Base-by-base conservation (phyloP, 768 basidiomycete species). In the Trametes coccinea region DNA sequence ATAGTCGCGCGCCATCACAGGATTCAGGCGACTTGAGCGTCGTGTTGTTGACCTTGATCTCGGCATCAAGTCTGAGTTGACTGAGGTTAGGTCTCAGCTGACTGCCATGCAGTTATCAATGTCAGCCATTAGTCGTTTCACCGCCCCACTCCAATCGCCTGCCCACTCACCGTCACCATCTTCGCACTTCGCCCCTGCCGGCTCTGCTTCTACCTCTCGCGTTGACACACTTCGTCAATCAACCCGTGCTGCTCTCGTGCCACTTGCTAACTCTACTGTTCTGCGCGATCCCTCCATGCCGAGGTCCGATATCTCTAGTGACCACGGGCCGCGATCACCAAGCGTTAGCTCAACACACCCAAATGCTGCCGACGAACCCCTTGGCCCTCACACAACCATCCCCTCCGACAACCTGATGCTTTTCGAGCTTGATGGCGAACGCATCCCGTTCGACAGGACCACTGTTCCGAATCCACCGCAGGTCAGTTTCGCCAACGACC, bases 401-500 rank as follows among this genome's bases (percentile, higher is more conserved):
- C 46, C 43, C 1, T 31, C 50, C 0, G 37, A 61, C 41, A 16
- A 62, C 34, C 16, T 45, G n/a, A 17, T 52, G 30, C 8, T 29
- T 27, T 43, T 67, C n/a, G 44, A 49, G 9, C 47, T 67, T 13
- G 57, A 57, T 22, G 63, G 54, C 29, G 47, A 40, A 2, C 4
- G 1, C 22, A 9, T 62, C 22, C 14, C 45, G 1, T 65, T 56
- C 41, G 53, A 59, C 55, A 55, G 30, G 43, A 40, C 17, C 0
- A 17, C 40, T 0, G 48, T 68, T 0, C 64, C 61, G 1, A 46
- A 65, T 30, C 64, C 59, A 5, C 67, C 67, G 0, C 22, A 22
- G 14, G 34, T 58, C 34, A 48, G 34, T n/a, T 68, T 66, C 44
- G 59, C 67, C 0, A 29, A 65, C n/a, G 34, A 66, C 14, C 40